Evolutionary conservation across 2,329 filamentous ascomycete genomes (phyloP).

Genomic region (Pezicula radicicola): DNA sequence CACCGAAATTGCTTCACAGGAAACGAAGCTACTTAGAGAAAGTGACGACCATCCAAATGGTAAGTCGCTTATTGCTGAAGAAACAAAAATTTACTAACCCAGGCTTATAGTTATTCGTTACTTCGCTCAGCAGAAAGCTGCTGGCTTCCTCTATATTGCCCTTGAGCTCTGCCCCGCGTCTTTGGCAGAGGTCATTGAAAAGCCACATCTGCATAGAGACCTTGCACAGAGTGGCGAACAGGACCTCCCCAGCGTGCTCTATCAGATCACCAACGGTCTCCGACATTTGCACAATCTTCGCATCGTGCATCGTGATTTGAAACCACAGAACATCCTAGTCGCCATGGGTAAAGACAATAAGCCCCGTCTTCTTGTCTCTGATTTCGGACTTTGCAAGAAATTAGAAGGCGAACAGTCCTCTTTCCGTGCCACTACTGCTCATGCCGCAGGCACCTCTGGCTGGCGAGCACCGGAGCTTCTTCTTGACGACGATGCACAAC

Average conservation of each 20-base stretch:
- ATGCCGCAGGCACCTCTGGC: conserved; percentile 88
- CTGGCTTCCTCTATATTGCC: conserved; percentile 93
- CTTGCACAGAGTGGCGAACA: conserved; percentile 70
- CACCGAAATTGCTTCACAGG: conserved; percentile 91
- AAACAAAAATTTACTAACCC: conserved; percentile 21
- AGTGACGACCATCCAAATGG: conserved; percentile 93
- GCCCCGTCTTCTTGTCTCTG: conserved; percentile 89
- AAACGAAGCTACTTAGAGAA: conserved; percentile 85
- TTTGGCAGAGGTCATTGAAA: conserved; percentile 85
- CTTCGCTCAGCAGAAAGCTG: conserved; percentile 84
- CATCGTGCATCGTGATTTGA: conserved; percentile 95
- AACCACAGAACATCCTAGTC: conserved; percentile 96
- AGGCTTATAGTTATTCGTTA: conserved; percentile 76
- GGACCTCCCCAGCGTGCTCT: conserved; percentile 76
- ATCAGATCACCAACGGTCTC: conserved; percentile 87
- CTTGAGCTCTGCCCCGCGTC: conserved; percentile 93
- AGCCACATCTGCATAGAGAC: conserved; percentile 61
- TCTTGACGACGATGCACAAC: conserved; percentile 68
- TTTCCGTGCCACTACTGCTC: conserved; percentile 88
- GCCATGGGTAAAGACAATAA: conserved; percentile 66
- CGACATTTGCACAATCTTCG: conserved; percentile 86
- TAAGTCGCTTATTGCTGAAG: conserved; percentile 28
- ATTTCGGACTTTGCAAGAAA: conserved; percentile 98
- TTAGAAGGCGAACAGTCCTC: conserved; percentile 92
- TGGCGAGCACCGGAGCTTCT: conserved; percentile 96